Evolutionary conservation across 2,329 filamentous ascomycete genomes (phyloP), one percentile per base, ranked within the genome.

Genomic region (Cordyceps cateniannulata): DNA sequence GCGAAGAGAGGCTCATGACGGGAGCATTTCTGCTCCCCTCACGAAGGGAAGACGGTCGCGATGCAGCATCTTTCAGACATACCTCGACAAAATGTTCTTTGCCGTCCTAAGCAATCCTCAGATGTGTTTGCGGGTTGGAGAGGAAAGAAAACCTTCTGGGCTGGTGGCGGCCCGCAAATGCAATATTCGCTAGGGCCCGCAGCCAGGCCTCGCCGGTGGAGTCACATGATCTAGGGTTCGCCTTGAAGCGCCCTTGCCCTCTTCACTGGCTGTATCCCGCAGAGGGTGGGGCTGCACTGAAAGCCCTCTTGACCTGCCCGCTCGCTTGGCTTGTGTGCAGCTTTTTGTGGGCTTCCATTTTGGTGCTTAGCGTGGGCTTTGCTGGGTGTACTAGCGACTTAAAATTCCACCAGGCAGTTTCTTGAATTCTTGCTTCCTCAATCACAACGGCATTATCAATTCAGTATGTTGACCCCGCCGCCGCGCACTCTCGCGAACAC

Each of bases 51-150:
- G 51, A 59, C 64, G 61, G 65, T 62, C 63, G 62, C 64, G 67
- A 67, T 70, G 72, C 75, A 78, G 74, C 78, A 81, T 81, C 78
- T 75, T 75, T 76, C 74, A 79, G 78, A 84, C 81, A 69, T 84
- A 84, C 81, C 81, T 84, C 81, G 81, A 84, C 81, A 84, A 82
- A 81, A 79, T 71, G 62, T 68, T 42, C 76, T 81, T 78, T 84
- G 81, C 80, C 81, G 79, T 84, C 81, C 81, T 84, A 82, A 84
- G 81, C 81, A 83, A 79, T 79, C 75, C 76, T 81, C 76, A 81
- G 79, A 82, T 81, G 77, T 60, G 58, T 74, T 76, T 75, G 72
- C 73, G 69, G 67, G 69, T 71, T 70, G 70, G 59, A 50, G 40
- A 62, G 58, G 50, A 61, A 62, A 59, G 51, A 61, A 59, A 61